Conservation (phyloP, 768 basidiomycete species). For the Mrakia gelida region DNA sequence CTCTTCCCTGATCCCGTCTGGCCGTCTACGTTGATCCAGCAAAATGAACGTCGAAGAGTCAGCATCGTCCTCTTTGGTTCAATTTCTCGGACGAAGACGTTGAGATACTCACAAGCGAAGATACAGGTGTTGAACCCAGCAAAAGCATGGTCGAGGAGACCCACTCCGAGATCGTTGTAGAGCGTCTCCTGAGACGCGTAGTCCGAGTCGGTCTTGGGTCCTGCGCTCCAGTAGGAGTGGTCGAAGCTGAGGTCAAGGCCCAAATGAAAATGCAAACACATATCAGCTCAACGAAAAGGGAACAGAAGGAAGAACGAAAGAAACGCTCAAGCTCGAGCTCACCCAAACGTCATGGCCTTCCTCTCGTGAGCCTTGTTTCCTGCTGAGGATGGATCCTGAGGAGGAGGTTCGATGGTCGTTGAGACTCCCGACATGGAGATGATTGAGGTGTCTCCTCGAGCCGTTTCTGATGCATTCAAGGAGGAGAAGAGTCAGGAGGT, state of each 20-base stretch:
- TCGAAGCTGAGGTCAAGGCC: slow-evolving; percentile 31
- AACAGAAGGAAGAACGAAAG: neutral
- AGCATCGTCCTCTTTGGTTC: neutral
- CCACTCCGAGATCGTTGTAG: slow-evolving; percentile 89
- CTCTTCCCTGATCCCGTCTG: slow-evolving; percentile 42
- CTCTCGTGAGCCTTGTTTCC: slow-evolving; percentile 64
- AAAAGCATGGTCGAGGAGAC: slow-evolving; percentile 91
- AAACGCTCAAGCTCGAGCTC: neutral
- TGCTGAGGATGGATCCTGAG: slow-evolving; percentile 15
- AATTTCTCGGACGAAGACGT: slow-evolving; percentile 19
- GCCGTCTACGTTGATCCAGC: slow-evolving; percentile 10
- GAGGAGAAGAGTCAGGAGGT: neutral
- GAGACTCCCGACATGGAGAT: slow-evolving; percentile 60
- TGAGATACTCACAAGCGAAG: slow-evolving; percentile 80
- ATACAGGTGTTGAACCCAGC: slow-evolving; percentile 97
- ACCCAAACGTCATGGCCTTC: slow-evolving; percentile 51
- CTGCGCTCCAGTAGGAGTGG: slow-evolving; percentile 30
- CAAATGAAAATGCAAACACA: neutral
- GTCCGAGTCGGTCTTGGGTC: slow-evolving; percentile 55
- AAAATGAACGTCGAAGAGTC: too few species aligned
- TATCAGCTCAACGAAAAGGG: neutral
- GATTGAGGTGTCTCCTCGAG: slow-evolving; percentile 86
- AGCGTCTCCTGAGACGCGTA: slow-evolving; percentile 94
- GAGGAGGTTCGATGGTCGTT: slow-evolving; percentile 29
- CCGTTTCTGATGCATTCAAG: slow-evolving; percentile 64